Evolutionary conservation across 2,329 filamentous ascomycete species (phyloP), one percentile per base, ranked within the genome.

Genomic region (Colletotrichum phormii): DNA sequence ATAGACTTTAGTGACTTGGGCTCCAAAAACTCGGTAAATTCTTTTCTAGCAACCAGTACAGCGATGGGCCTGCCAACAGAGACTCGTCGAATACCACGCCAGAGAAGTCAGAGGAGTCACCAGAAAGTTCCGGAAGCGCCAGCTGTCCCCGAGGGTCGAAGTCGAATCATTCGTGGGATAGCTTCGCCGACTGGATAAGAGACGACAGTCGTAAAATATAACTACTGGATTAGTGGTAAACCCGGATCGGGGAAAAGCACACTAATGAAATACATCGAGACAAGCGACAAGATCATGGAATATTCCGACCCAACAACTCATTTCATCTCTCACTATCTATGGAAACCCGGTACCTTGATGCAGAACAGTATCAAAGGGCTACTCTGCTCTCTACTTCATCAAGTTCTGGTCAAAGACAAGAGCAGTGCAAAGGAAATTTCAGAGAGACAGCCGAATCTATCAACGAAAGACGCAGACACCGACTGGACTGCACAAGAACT

Each of bases 201-300:
- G 49, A 35, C 18, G 29, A 15, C 4, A 22, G 13, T 1, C 18
- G 6, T 2, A 54, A 24, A 0, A 31, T 63, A 0, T n/a, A n/a
- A n/a, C n/a, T 82, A 80, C 67, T 83, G 79, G 76, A 77, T 82
- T 51, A 76, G 74, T 13, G 81, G 80, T 0, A 82, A 82, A 59
- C 76, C 79, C 0, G 81, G 79, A 0, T 78, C 80, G 1, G 81
- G 81, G 1, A 83, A 83, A 55, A 78, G 75, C 11, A 81, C 78
- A 0, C 61, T 82, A 37, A 77, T 81, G 63, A 82, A 80, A 51
- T 81, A 77, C 57, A 53, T 82, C 12, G 15, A 54, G 37, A 15
- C 8, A 1, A 64, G 4, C 13, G 12, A 64, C 4, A 13, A 31
- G 0, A 26, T 18, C 18, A 46, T n/a, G 6, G 2, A n/a, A 9